A percentile compares a stretch with the other conserved stretches of the same genome.
Conservation (phyloP, 2,329 filamentous ascomycete genomes). For the Fusarium bactridioides region DNA sequence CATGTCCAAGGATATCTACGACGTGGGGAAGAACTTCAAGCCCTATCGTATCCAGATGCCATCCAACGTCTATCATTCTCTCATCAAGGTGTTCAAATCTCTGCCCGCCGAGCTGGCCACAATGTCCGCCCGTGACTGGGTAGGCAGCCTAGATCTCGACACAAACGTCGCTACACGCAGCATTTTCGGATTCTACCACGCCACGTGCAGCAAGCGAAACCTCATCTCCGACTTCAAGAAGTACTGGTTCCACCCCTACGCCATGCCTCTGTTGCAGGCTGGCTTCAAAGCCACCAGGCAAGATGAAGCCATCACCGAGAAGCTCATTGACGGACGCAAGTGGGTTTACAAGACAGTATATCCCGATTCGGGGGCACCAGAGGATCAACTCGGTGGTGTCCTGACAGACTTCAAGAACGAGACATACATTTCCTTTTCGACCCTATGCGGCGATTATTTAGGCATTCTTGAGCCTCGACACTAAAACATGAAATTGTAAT, state of each 20-base stretch:
- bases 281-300: slow-evolving; percentile 38
- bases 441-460: slow-evolving; percentile 6
- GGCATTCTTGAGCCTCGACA: slow-evolving; percentile 1
- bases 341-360: slow-evolving; percentile 40
- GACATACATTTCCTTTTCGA: slow-evolving; percentile 19
- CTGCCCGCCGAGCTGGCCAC: background rate
- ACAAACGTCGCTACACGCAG: slow-evolving; percentile 44
- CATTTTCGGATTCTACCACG: slow-evolving; percentile 50
- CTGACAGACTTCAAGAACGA: slow-evolving; percentile 31
- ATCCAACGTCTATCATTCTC: slow-evolving; percentile 12
- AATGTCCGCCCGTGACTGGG: slow-evolving; percentile 22
- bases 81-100: slow-evolving; percentile 12
- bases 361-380: background rate
- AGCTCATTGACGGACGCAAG: slow-evolving; percentile 43
- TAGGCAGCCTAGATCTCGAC: slow-evolving; percentile 11
- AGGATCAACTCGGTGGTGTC: slow-evolving; percentile 29
- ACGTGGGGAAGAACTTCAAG: slow-evolving; percentile 11
- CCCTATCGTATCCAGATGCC: slow-evolving; percentile 26
- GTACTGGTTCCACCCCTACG: slow-evolving; percentile 51
- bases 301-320: slow-evolving; percentile 36
- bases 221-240: slow-evolving; percentile 45
- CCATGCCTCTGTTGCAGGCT: slow-evolving; percentile 42
- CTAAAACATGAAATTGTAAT: background rate
- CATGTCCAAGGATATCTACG: slow-evolving; percentile 18
- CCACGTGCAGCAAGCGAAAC: slow-evolving; percentile 48